These are phyloP conservation scores for Mortierella sp. DNA, from an alignment of 371 early-diverging fungal species.

Conservation along the genomic window DNA sequence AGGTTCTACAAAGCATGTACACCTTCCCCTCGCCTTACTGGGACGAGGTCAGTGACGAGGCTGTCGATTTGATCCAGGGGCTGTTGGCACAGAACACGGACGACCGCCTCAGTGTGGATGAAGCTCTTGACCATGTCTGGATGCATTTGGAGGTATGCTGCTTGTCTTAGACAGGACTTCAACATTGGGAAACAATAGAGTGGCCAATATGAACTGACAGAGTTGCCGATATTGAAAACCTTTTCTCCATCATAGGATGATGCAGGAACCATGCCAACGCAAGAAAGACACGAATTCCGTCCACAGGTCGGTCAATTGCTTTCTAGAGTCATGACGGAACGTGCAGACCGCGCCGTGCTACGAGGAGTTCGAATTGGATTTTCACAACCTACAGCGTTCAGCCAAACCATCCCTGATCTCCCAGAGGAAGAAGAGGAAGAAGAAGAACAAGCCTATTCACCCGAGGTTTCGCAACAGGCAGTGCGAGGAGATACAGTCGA, in stretches of 20 bases:
- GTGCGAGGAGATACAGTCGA: constrained; percentile 17
- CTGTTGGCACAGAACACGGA: constrained; percentile 66
- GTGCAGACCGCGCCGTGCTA: constrained; percentile 37
- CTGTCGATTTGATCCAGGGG: constrained; percentile 66
- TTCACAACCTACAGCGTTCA: constrained; percentile 36
- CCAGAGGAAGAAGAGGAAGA: constrained; percentile 31
- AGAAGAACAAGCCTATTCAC: constrained; percentile 7
- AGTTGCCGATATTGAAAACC: too few species aligned
- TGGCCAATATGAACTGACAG: too few species aligned
- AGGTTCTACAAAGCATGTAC: constrained; percentile 85
- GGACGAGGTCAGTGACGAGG: constrained; percentile 82
- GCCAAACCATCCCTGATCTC: constrained; percentile 37
- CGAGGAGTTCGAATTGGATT: constrained; percentile 39
- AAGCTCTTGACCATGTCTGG: constrained; percentile 54
- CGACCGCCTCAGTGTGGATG: constrained; percentile 43
- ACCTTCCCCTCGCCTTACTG: constrained; percentile 86
- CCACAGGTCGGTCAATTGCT: constrained; percentile 20
- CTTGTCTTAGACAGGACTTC: too few species aligned
- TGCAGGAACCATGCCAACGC: constrained; percentile 25
- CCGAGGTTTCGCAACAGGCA: constrained; percentile 5
- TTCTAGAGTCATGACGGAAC: constrained; percentile 43
- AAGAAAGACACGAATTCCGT: constrained; percentile 15
- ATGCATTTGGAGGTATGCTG: constrained; percentile 43
- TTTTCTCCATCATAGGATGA: constrained; percentile 24
- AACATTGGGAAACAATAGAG: too few species aligned